Base-by-base conservation (phyloP, 2,329 filamentous ascomycete genomes). In the Raffaelea deltoideospora region DNA sequence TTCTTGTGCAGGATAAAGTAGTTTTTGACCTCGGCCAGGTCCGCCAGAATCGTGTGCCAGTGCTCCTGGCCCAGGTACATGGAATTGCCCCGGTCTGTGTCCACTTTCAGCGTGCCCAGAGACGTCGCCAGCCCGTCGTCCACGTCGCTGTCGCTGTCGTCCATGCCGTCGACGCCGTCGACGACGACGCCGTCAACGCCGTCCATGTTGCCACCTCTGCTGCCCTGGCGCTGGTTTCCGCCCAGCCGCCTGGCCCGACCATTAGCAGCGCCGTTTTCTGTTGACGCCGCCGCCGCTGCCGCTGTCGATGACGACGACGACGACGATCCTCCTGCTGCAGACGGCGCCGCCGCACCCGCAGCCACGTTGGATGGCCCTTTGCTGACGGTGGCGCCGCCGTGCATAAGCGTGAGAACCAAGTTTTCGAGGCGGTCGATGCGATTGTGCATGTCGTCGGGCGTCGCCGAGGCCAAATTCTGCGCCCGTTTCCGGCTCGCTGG, bases 371-470 rank as follows among this genome's bases (percentile, higher is more conserved):
- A n/a, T n/a, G n/a, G n/a, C n/a, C n/a, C n/a, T 0, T 51, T 45
- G 33, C 71, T 65, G 37, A 67, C 51, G 37, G 61, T 64, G 44
- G 69, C 61, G 39, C 84, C 84, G 55, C 83, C 87, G 52, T 88
- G 88, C 88, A 96, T 95, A 52, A 96, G 59, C 21, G 85, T 92
- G 45, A 96, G 61, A 42, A 96, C 88, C 55, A 96, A 64, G 48
- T 83, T 81, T 67, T 96, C 88, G 46, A 96, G 68, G 49, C 88
- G 76, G 63, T 96, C 87, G 61, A 96, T 96, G 55, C 90, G 81
- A 53, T 92, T 93, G 63, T 96, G 88, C 88, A 96, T 95, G 58
- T 95, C 88, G 67, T 94, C 87, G 34, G 88, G 85, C 48, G 58
- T 75, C 37, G 67, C 60, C 48, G 67, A 58, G 41, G 55, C 69